Evolutionary conservation across 164 flowering plant species (phyloP).

Genomic region (Macadamia integrifolia): DNA sequence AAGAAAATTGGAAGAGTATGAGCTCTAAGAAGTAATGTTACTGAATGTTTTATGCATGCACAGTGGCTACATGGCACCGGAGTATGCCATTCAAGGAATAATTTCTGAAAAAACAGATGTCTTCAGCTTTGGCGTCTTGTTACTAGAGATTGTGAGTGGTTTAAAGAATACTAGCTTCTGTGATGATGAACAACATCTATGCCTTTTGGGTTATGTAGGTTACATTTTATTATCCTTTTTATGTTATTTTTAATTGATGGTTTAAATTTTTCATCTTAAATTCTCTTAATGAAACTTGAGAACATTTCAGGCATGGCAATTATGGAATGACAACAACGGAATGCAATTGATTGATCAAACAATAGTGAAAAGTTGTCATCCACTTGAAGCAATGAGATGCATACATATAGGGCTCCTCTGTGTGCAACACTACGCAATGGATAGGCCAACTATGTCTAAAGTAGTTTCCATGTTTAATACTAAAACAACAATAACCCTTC

Average conservation of each 20-base stretch:
- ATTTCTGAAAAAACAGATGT: constrained; percentile 19
- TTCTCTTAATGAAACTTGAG: no score
- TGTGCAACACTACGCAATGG: constrained; percentile 21
- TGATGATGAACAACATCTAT: constrained; percentile 1
- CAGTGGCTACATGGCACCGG: no score
- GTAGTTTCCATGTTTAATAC: constrained; percentile 17
- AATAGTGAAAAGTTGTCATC: constrained; percentile 6
- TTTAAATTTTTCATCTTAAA: no score
- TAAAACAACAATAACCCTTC: constrained; percentile 11
- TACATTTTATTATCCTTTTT: neutral
- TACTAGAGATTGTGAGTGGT: constrained; percentile 17
- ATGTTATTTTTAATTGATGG: no score
- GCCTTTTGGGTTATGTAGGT: constrained; percentile 15
- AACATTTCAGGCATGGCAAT: constrained; percentile 17
- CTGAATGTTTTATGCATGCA: no score
- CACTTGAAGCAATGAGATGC: constrained; percentile 13
- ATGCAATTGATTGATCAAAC: constrained; percentile 16
- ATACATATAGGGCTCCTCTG: constrained; percentile 25
- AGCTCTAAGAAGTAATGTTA: no score
- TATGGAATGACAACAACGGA: constrained; percentile 19
- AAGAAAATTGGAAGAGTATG: no score
- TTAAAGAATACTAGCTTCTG: constrained; percentile 11
- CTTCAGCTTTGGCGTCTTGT: constrained; percentile 17
- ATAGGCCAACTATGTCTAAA: constrained; percentile 17
- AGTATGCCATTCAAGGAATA: no score